These are phyloP conservation scores for Lipomyces lipofer DNA, from an alignment of 805 yeast species.

Conservation along the genomic window DNA sequence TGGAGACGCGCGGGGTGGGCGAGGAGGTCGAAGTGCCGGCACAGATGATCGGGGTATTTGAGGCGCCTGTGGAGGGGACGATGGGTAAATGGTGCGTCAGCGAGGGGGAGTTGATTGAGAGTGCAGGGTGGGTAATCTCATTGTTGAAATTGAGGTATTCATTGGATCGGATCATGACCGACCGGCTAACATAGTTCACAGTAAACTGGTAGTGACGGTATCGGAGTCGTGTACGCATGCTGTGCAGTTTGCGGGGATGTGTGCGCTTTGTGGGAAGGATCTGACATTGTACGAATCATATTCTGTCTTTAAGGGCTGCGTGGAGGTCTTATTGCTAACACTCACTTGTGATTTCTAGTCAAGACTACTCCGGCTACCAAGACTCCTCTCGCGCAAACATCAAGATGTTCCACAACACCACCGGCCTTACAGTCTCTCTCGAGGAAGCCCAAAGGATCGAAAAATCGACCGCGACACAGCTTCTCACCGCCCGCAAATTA, in stretches of 20 bases:
- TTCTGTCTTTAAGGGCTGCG: not conserved
- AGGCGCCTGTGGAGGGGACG: constrained; percentile 77
- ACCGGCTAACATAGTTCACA: no score
- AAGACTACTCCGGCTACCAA: constrained; percentile 71
- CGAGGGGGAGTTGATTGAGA: constrained; percentile 59
- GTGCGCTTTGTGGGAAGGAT: constrained; percentile 87
- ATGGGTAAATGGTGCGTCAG: constrained; percentile 53
- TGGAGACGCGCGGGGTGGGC: constrained; percentile 43
- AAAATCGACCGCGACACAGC: constrained; percentile 58
- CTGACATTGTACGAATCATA: constrained; percentile 41
- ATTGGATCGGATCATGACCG: not conserved
- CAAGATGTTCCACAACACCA: constrained; percentile 84
- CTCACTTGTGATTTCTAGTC: constrained; percentile 50
- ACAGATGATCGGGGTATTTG: constrained; percentile 55
- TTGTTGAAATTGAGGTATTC: not conserved
- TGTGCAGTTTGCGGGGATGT: constrained; percentile 90
- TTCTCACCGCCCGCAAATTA: constrained; percentile 63
- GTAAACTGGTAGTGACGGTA: constrained; percentile 56
- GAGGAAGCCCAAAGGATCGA: constrained; percentile 86
- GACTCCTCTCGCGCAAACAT: constrained; percentile 78
- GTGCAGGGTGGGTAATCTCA: constrained; percentile 24
- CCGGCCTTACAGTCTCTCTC: constrained; percentile 77
- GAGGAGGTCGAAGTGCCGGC: constrained; percentile 39
- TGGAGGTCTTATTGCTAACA: not conserved
- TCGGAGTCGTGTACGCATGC: constrained; percentile 87